Conservation (phyloP, 2,329 filamentous ascomycete genomes). For the Colletotrichum zoysiae region DNA sequence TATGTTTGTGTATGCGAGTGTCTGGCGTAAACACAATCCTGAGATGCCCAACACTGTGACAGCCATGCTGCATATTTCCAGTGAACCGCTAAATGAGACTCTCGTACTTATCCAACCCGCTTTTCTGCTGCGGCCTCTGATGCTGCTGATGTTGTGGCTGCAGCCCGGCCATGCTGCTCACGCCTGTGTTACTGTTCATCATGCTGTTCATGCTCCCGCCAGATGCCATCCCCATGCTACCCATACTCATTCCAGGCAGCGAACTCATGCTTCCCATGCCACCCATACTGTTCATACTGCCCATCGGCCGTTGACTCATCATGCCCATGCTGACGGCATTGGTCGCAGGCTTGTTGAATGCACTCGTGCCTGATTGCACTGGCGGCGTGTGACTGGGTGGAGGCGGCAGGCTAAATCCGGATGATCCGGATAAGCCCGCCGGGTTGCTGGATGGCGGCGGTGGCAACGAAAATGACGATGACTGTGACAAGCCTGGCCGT, state of each 20-base stretch:
- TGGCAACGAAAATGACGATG: slow-evolving; percentile 69
- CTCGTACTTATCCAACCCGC: slow-evolving; percentile 76
- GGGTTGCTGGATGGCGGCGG: slow-evolving; percentile 61
- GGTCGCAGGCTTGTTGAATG: slow-evolving; percentile 40
- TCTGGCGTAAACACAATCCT: slow-evolving; percentile 29
- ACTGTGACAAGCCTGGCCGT: slow-evolving; percentile 52
- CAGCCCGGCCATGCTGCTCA: slow-evolving; percentile 44
- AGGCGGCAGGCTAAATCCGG: slow-evolving; percentile 62
- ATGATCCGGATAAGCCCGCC: slow-evolving; percentile 46
- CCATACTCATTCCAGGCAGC: slow-evolving; percentile 38
- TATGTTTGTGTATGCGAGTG: background rate
- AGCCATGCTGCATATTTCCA: slow-evolving; percentile 19
- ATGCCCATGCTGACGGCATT: slow-evolving; percentile 37
- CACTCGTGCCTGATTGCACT: slow-evolving; percentile 42
- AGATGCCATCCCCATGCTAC: slow-evolving; percentile 47
- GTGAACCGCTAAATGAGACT: slow-evolving; percentile 66
- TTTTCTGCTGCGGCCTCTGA: slow-evolving; percentile 55
- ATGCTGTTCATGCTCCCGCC: slow-evolving; percentile 48
- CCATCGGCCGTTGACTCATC: slow-evolving; percentile 33
- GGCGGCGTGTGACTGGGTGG: slow-evolving; percentile 55
- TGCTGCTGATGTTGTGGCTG: slow-evolving; percentile 45
- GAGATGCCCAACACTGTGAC: slow-evolving; percentile 10
- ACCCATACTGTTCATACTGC: slow-evolving; percentile 41
- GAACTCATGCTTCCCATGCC: slow-evolving; percentile 42
- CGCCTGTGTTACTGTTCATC: slow-evolving; percentile 44